phyloP scores from a whole-genome alignment of 441 rosid genomes.

The Brassica balearica region DNA sequence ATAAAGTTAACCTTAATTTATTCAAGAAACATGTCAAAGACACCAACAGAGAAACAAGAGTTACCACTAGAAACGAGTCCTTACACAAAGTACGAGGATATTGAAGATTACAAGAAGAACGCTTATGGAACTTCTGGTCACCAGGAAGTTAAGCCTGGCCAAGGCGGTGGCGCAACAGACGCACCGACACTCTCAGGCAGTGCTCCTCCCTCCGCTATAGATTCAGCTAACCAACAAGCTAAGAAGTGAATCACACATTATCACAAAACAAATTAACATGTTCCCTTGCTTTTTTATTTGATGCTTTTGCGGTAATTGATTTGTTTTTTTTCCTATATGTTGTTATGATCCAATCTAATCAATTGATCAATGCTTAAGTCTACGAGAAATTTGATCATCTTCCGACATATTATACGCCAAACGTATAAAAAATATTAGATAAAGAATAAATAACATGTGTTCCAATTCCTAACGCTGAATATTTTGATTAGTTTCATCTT shows the following conservation, averaged over 20 bases:
- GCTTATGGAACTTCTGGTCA: constrained; percentile 58
- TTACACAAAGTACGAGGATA: constrained; percentile 44
- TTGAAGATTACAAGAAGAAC: constrained; percentile 55
- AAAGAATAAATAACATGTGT: neutral
- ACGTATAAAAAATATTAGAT: neutral
- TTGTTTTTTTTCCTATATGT: neutral
- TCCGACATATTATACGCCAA: neutral
- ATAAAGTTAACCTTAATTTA: neutral
- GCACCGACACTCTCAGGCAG: constrained; percentile 54
- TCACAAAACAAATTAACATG: neutral
- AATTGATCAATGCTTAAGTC: neutral
- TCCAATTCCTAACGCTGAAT: neutral
- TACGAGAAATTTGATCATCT: constrained; percentile 3
- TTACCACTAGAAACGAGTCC: constrained; percentile 56
- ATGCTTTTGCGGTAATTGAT: neutral
- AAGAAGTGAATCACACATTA: constrained; percentile 36
- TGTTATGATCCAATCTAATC: constrained; percentile 19
- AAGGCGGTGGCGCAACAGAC: constrained; percentile 53
- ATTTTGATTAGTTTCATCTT: neutral
- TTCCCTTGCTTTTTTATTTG: neutral
- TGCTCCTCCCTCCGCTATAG: constrained; percentile 39
- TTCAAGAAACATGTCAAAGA: constrained; percentile 37
- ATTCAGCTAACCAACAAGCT: constrained; percentile 42
- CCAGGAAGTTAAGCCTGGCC: constrained; percentile 48
- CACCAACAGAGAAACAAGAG: constrained; percentile 40